Conservation (phyloP, 2,329 filamentous ascomycete species). For the Ophiostoma sp. region DNA sequence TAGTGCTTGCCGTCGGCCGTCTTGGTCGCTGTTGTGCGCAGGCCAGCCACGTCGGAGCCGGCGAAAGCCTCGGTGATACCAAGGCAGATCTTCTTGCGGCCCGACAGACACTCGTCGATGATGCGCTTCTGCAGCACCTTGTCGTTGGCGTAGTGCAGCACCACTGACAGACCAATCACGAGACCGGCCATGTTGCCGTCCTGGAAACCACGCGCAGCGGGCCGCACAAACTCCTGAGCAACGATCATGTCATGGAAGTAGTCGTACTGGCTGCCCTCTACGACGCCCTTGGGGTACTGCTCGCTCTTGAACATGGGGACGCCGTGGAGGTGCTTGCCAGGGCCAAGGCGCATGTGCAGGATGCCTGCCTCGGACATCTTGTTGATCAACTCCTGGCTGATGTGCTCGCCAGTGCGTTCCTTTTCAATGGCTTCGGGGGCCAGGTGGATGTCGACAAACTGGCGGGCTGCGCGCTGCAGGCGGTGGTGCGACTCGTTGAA, state of each 20-base stretch:
- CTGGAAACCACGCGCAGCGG: slow-evolving; percentile 72
- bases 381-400: slow-evolving; percentile 68
- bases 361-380: slow-evolving; percentile 69
- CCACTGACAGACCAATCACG: slow-evolving; percentile 73
- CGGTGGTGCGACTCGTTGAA: slow-evolving; percentile 68
- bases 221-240: slow-evolving; percentile 64
- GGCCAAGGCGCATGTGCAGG: slow-evolving; percentile 76
- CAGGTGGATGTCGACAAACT: slow-evolving; percentile 67
- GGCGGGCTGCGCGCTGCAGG: slow-evolving; percentile 63
- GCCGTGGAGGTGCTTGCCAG: slow-evolving; percentile 74
- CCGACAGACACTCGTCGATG: slow-evolving; percentile 66
- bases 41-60: slow-evolving; percentile 72
- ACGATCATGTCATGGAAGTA: slow-evolving; percentile 80
- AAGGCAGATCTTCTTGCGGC: slow-evolving; percentile 82
- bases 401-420: slow-evolving; percentile 67
- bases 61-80: slow-evolving; percentile 88
- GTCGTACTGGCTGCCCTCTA: slow-evolving; percentile 76
- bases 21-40: slow-evolving; percentile 73
- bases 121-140: slow-evolving; percentile 60
- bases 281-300: slow-evolving; percentile 47
- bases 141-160: slow-evolving; percentile 72
- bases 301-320: slow-evolving; percentile 49
- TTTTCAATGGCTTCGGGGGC: slow-evolving; percentile 69
- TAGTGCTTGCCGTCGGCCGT: slow-evolving; percentile 70
- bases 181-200: slow-evolving; percentile 85